Evolutionary conservation across 805 yeast genomes (phyloP), one percentile per base, ranked within the genome.

Genomic region (Kazachstania viticola): DNA sequence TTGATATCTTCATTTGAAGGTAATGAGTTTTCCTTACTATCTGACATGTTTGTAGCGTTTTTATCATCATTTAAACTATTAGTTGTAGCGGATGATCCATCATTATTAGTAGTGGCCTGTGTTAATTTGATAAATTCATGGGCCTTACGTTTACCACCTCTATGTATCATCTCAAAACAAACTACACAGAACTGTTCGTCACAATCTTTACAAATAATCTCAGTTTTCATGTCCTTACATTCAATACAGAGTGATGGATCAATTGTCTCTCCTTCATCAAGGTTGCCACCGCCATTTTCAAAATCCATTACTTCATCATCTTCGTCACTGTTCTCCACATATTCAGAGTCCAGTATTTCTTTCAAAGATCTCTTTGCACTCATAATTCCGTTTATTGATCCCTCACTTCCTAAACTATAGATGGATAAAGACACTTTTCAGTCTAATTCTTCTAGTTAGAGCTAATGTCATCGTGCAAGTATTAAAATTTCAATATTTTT

Each of bases 181-280:
- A 77, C 81, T 19, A 66, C 62, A 54, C 91, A 79, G 44, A 75
- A 79, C 12, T 62, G 62, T 44, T 79, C 88, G 25, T 67, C 71
- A 55, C 91, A 79, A 35, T 64, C 65, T 21, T 56, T 47, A 52
- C 91, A 79, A 23, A 60, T 51, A n/a, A 75, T 52, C 42, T 76
- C 82, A 4, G 70, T 60, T 14, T 81, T 77, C 73, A 75, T 81
- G 48, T 79, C 83, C 23, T 69, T 69, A 51, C 91, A 79, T 41
- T 79, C 88, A 13, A 73, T 64, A 52, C 91, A 80, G 26, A 68
- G 55, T 9, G 53, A 44, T 11, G 65, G 55, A 46, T 65, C 62
- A 6, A 31, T 25, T 1, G 46, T 52, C 3, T 46, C 58, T 3
- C 41, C 54, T n/a, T 5, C 21, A 4, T 22, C 25, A 14, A 9